These are phyloP conservation scores for Kwoniella shandongensis DNA, from an alignment of 768 basidiomycete genomes.

Conservation along the genomic window DNA sequence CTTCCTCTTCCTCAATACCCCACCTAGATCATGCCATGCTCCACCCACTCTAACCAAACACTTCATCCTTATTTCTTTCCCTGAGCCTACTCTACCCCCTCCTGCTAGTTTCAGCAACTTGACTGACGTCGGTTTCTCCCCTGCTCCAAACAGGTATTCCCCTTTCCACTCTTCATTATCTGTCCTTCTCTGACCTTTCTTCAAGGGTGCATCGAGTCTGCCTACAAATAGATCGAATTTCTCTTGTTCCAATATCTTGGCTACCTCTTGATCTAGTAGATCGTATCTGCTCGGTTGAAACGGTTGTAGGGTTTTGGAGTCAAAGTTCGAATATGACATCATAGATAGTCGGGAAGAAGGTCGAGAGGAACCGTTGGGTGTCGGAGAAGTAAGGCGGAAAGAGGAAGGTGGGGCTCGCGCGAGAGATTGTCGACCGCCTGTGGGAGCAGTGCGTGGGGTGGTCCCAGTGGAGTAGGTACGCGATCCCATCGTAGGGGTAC, in stretches of 20 bases:
- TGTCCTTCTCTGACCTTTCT: slow-evolving; percentile 30
- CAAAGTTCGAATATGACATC: slow-evolving; percentile 12
- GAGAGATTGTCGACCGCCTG: not conserved
- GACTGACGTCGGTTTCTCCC: slow-evolving; percentile 27
- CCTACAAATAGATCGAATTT: slow-evolving; percentile 32
- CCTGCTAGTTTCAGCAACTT: slow-evolving; percentile 36
- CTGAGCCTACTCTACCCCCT: not conserved
- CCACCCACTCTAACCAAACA: slow-evolving; percentile 28
- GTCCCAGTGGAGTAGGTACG: not conserved
- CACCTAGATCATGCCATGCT: slow-evolving; percentile 28
- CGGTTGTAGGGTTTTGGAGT: slow-evolving; percentile 18
- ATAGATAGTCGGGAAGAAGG: slow-evolving; percentile 29
- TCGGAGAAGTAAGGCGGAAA: slow-evolving; percentile 37
- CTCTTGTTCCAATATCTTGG: slow-evolving; percentile 15
- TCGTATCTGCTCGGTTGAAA: slow-evolving; percentile 42
- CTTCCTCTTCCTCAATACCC: slow-evolving; percentile 16
- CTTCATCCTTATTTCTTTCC: slow-evolving; percentile 12
- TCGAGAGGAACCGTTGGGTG: slow-evolving; percentile 17
- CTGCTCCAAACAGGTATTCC: slow-evolving; percentile 43
- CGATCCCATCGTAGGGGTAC: slow-evolving; percentile 8
- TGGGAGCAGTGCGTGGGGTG: slow-evolving; percentile 4
- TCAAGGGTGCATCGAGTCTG: slow-evolving; percentile 34
- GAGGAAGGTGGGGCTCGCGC: slow-evolving; percentile 34
- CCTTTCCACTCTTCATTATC: slow-evolving; percentile 50
- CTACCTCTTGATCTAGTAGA: slow-evolving; percentile 32